Conservation (phyloP, 1,139 yeast genomes). For the Blastobotrys petasosporus region DNA sequence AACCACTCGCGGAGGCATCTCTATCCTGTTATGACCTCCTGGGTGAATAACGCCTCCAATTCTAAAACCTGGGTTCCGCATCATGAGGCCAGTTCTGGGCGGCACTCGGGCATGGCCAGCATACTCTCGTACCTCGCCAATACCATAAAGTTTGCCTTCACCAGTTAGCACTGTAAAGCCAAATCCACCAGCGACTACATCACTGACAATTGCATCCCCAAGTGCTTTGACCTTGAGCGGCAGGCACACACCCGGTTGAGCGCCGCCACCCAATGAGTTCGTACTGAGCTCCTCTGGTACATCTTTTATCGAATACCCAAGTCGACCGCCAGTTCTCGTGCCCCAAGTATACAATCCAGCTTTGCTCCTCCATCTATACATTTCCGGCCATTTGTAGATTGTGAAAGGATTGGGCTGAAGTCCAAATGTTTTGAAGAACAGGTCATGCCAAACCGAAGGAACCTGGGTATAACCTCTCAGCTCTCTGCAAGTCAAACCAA, state of each 20-base stretch:
- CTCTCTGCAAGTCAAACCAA: constrained; percentile 20
- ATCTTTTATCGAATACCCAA: constrained; percentile 43
- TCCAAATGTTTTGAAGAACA: constrained; percentile 26
- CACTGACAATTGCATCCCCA: constrained; percentile 42
- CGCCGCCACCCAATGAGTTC: too few relatives aligned
- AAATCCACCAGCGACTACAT: constrained; percentile 61
- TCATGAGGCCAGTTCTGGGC: not conserved
- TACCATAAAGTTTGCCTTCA: constrained; percentile 23
- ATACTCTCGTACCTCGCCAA: constrained; percentile 21
- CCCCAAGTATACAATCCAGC: constrained; percentile 64
- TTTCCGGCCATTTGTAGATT: constrained; percentile 43
- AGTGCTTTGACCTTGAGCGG: constrained; percentile 29
- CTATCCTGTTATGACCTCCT: constrained; percentile 1
- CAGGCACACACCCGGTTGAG: constrained; percentile 12
- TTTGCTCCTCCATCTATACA: constrained; percentile 42
- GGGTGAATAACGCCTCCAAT: constrained; percentile 16
- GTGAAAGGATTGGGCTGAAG: constrained; percentile 24
- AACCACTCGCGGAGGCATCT: not conserved
- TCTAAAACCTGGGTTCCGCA: constrained; percentile 7
- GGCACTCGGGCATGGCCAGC: not conserved
- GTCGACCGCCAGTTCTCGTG: constrained; percentile 44
- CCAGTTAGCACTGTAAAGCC: constrained; percentile 50
- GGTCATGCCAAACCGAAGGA: constrained; percentile 31
- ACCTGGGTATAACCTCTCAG: constrained; percentile 19
- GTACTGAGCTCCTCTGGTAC: constrained; percentile 13